These are phyloP conservation scores for Hyparrhenia diplandra DNA, from an alignment of 176 grass and related monocot species.

Conservation along the genomic window DNA sequence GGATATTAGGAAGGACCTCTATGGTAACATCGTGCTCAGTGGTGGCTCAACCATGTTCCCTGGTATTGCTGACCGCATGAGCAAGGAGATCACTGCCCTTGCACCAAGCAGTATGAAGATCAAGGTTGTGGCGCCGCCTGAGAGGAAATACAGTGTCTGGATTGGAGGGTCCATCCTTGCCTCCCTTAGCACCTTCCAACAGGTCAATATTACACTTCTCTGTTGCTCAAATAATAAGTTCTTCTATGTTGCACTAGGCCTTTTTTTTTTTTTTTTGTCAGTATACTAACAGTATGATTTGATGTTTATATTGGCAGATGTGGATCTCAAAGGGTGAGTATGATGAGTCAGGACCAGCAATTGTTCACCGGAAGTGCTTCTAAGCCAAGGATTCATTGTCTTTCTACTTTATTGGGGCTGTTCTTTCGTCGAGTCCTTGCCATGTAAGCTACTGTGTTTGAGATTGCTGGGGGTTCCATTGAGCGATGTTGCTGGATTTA, in stretches of 20 bases:
- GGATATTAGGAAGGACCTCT: conserved; percentile 78
- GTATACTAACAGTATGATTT: not conserved
- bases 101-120: conserved; percentile 62
- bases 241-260: not conserved
- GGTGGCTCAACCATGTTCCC: conserved; percentile 84
- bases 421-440: conserved; percentile 23
- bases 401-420: conserved; percentile 30
- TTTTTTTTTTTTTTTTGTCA: not conserved
- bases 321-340: conserved; percentile 55
- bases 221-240: not conserved
- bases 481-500: no score
- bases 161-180: conserved; percentile 79
- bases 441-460: conserved; percentile 37
- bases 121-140: conserved; percentile 59
- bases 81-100: conserved; percentile 71
- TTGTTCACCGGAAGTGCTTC: conserved; percentile 58
- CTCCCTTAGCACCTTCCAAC: conserved; percentile 75
- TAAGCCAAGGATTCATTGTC: conserved; percentile 17
- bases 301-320: conserved; percentile 39
- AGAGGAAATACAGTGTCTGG: conserved; percentile 78
- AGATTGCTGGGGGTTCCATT: not conserved
- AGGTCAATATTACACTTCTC: conserved; percentile 27
- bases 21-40: conserved; percentile 67
- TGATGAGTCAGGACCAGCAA: conserved; percentile 45
- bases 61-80: conserved; percentile 78